Evolutionary conservation across 768 basidiomycete species (phyloP), one percentile per base, ranked within the genome.

Genomic region (Boletellus sp.): DNA sequence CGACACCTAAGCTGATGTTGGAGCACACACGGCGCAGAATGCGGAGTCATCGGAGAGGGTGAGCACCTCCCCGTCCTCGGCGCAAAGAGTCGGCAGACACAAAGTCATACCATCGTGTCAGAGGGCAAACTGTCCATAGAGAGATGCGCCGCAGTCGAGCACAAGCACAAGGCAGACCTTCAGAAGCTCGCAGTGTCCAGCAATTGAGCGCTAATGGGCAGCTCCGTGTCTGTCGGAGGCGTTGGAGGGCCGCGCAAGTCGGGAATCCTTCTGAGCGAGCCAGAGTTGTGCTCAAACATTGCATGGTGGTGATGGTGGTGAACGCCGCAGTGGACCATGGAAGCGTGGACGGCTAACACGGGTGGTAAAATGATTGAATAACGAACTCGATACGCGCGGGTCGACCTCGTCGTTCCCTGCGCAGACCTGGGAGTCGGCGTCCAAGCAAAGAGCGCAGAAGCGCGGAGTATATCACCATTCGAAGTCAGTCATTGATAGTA

Each of bases 11-110:
- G 15, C 17, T 8, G 22, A 1, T n/a, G 28, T 50, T 28, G 42
- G 20, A 7, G 45, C 4, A 16, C 3, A 3, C 12, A 8, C 3
- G 3, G 5, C 16, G 37, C 11, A 20, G 42, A 48, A 40, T 35
- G 46, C 10, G 33, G 34, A 36, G 41, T 41, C 45, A 64, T 60
- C 51, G 35, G 62, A 62, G 12, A 59, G 44, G 19, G 28, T 4
- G 24, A n/a, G 24, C 8, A 26, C 7, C 28, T 10, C 28, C 2
- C 28, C 2, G 28, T 28, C 28, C 28, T 65, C 62, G 16, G 52
- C 54, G 38, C 56, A 61, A 13, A 63, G 53, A 3, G 46, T 50
- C 3, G 53, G 52, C 12, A 58, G 50, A 10, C 28, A 34, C 7
- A 32, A 37, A 10, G 33, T 36, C 20, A 9, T 36, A 23, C 41